Percentiles rank a stretch among this genome's conserved stretches.
Evolutionary conservation across 169 alveolate genomes (phyloP).

Genomic region (Blepharisma undulans): DNA sequence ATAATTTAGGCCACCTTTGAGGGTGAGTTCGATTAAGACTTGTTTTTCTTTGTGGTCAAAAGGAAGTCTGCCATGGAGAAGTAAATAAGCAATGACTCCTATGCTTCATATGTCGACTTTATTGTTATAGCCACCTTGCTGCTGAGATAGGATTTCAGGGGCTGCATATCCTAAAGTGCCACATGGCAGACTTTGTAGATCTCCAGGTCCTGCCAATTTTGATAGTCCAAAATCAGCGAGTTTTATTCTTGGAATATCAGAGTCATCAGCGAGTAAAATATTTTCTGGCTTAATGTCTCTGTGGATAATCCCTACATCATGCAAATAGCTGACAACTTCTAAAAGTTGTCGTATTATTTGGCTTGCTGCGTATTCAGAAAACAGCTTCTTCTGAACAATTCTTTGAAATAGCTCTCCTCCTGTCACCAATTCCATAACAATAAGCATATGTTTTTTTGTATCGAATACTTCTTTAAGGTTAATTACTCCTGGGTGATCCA

Average conservation of each 20-base stretch:
- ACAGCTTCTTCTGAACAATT: constrained; percentile 10
- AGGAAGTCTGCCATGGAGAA: constrained; percentile 58
- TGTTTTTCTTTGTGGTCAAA: constrained; percentile 70
- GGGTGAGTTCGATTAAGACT: constrained; percentile 62
- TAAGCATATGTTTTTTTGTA: constrained; percentile 43
- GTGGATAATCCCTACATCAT: constrained; percentile 71
- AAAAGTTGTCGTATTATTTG: constrained; percentile 30
- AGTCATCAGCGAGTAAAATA: constrained; percentile 62
- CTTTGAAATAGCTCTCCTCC: constrained; percentile 70
- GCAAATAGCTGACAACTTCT: constrained; percentile 57
- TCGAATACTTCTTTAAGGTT: constrained; percentile 68
- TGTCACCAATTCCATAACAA: constrained; percentile 66
- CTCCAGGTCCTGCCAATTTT: constrained; percentile 62
- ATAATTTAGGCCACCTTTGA: constrained; percentile 51
- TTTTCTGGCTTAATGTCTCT: constrained; percentile 76
- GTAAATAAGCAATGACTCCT: constrained; percentile 73
- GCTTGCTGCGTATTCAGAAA: constrained; percentile 41
- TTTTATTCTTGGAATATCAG: constrained; percentile 56
- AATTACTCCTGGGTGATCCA: constrained; percentile 73
- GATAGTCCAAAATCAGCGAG: constrained; percentile 77
- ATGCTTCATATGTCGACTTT: constrained; percentile 75
- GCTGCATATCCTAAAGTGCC: constrained; percentile 78
- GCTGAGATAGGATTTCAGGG: constrained; percentile 66
- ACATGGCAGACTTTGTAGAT: constrained; percentile 53
- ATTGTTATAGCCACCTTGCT: constrained; percentile 45